Evolutionary conservation across 345 rosid genomes (phyloP).

Genomic region (Chamaenerion angustifolium): DNA sequence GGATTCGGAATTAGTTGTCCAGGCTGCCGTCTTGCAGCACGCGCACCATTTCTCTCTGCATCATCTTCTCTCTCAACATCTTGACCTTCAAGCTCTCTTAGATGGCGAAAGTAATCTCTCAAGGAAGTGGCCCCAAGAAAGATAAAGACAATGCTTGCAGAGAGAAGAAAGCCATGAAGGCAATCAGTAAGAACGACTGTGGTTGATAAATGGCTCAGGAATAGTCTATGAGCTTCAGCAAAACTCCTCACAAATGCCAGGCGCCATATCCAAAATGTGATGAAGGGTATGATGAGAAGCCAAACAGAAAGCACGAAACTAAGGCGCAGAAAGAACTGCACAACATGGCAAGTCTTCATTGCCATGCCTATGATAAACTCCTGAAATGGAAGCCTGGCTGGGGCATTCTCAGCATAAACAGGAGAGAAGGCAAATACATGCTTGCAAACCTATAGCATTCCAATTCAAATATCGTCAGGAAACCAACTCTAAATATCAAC

Average conservation of each 20-base stretch:
- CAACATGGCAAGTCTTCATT: constrained; percentile 86
- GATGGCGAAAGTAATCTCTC: constrained; percentile 89
- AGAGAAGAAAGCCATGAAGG: constrained; percentile 92
- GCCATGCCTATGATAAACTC: constrained; percentile 92
- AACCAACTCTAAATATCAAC: too few relatives aligned
- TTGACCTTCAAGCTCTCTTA: constrained; percentile 89
- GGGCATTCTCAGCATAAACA: constrained; percentile 93
- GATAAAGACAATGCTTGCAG: constrained; percentile 93
- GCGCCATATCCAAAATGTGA: constrained; percentile 95
- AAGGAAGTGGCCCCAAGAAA: constrained; percentile 93
- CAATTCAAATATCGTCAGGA: background rate
- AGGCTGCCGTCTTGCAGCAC: constrained; percentile 60
- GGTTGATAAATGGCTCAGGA: constrained; percentile 80
- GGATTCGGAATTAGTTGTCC: constrained; percentile 70
- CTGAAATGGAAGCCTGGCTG: constrained; percentile 95
- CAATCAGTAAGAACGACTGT: constrained; percentile 87
- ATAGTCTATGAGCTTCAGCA: constrained; percentile 83
- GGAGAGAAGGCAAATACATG: constrained; percentile 95
- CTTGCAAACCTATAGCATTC: constrained; percentile 67
- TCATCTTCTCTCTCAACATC: constrained; percentile 93
- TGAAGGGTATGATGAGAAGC: constrained; percentile 92
- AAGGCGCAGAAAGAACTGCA: constrained; percentile 86
- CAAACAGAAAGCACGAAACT: constrained; percentile 92
- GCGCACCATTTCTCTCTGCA: constrained; percentile 84
- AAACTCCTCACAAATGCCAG: constrained; percentile 88